Evolutionary conservation across 2,329 filamentous ascomycete species (phyloP).

Genomic region (Cercospora janseana): DNA sequence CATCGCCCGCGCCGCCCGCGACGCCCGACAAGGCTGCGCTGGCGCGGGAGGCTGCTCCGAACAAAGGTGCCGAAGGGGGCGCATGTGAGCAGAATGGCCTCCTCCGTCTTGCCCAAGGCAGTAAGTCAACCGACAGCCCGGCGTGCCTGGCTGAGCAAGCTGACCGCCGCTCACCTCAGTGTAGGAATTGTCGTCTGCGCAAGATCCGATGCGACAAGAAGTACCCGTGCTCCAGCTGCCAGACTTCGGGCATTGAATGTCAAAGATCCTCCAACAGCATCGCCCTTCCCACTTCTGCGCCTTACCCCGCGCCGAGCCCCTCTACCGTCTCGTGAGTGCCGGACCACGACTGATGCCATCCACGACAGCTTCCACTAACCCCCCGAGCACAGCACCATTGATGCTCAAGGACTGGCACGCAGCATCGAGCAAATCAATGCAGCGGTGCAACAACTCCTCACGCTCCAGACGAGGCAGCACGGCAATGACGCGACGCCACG

Average conservation of each 20-base stretch:
- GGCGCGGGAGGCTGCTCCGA: no score
- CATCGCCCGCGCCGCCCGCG: no score
- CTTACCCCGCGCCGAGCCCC: not conserved
- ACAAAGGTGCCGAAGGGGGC: no score
- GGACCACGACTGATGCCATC: not conserved
- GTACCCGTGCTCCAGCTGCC: constrained; percentile 19
- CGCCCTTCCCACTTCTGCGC: not conserved
- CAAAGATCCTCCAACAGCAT: constrained; percentile 9
- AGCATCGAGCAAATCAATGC: constrained; percentile 17
- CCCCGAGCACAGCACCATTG: not conserved
- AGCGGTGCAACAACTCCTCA: constrained; percentile 16
- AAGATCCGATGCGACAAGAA: constrained; percentile 20
- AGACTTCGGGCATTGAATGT: constrained; percentile 17
- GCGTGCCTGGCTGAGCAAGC: not conserved
- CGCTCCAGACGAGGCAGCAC: not conserved
- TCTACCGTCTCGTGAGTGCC: not conserved
- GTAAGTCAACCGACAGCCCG: not conserved
- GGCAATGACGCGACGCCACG: not conserved
- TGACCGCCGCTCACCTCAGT: constrained; percentile 10
- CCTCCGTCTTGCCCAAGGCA: constrained; percentile 16
- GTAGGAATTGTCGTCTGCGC: constrained; percentile 15
- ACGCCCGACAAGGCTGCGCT: no score
- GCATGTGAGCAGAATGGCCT: not conserved
- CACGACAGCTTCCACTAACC: not conserved
- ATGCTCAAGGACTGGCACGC: constrained; percentile 4